Conservation (phyloP, 768 basidiomycete species). For the Trametes punicea region DNA sequence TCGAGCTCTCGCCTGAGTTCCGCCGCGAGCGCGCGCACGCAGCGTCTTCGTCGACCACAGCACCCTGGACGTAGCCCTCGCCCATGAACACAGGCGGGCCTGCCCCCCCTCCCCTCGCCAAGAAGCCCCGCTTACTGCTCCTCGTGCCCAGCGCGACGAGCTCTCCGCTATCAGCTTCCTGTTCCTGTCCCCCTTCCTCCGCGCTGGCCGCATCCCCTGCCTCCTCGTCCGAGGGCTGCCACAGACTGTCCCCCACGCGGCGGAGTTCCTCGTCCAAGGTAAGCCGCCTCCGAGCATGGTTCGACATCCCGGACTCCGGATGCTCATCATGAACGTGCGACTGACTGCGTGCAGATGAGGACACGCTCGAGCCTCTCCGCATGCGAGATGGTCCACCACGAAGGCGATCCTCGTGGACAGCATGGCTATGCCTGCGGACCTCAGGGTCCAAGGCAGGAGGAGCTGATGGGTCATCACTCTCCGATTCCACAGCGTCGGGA, state of each 20-base stretch:
- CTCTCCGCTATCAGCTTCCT: constrained; percentile 44
- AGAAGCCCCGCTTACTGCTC: constrained; percentile 55
- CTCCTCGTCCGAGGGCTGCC: constrained; percentile 31
- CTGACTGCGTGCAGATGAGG: constrained; percentile 5
- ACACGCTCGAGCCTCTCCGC: constrained; percentile 1
- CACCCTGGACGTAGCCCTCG: constrained; percentile 59
- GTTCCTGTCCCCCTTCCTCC: constrained; percentile 33
- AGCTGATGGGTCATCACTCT: constrained; percentile 15
- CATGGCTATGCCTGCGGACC: neutral
- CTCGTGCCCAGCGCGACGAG: constrained; percentile 54
- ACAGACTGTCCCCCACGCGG: constrained; percentile 34
- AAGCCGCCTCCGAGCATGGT: constrained; percentile 36
- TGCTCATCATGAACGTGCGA: neutral
- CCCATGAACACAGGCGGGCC: constrained; percentile 72
- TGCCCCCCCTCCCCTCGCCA: constrained; percentile 73
- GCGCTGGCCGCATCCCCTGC: neutral
- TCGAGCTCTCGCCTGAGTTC: constrained; percentile 1
- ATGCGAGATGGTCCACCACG: neutral
- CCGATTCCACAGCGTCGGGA: neutral
- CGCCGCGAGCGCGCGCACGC: constrained; percentile 2
- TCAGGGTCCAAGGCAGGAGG: neutral
- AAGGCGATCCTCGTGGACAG: neutral
- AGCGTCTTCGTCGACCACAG: constrained; percentile 31
- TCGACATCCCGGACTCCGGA: constrained; percentile 12
- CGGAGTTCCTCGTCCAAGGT: constrained; percentile 71